phyloP scores from a whole-genome alignment of 257 asterid species.

The Eustoma russellianum region DNA sequence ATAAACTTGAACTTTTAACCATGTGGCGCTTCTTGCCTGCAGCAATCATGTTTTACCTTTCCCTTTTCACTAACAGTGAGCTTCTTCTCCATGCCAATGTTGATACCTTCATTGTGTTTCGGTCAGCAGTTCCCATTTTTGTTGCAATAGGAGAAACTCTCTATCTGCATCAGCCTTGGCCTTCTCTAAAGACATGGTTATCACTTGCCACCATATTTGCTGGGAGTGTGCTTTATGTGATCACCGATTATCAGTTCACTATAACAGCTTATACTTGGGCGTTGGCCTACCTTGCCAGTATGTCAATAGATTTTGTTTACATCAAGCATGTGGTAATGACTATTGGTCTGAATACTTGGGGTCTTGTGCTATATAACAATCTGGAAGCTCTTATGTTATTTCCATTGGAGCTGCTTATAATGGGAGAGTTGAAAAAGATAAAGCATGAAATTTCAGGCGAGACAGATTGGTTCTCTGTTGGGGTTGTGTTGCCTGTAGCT shows the following conservation, averaged over 20 bases:
- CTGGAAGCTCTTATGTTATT: conserved; percentile 87
- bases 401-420: conserved; percentile 80
- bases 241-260: conserved; percentile 82
- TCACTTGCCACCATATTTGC: conserved; percentile 78
- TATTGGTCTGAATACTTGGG: conserved; percentile 90
- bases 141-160: conserved; percentile 90
- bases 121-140: conserved; percentile 89
- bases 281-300: conserved; percentile 75
- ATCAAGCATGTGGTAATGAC: conserved; percentile 97
- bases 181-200: conserved; percentile 61
- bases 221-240: conserved; percentile 79
- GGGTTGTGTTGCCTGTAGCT: conserved; percentile 76
- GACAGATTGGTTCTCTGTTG: conserved; percentile 58
- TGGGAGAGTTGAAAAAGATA: conserved; percentile 92
- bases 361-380: conserved; percentile 85
- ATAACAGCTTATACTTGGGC: conserved; percentile 89
- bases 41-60: conserved; percentile 68
- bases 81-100: conserved; percentile 95
- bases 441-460: conserved; percentile 65
- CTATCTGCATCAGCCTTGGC: conserved; percentile 93
- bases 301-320: conserved; percentile 91
- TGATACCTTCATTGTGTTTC: conserved; percentile 84
- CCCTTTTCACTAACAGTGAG: conserved; percentile 87
- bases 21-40: conserved; percentile 98
- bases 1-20: conserved; percentile 63